These are phyloP conservation scores for Blastosporella zonata DNA, from an alignment of 1,284 basidiomycete genomes.

Conservation along the genomic window DNA sequence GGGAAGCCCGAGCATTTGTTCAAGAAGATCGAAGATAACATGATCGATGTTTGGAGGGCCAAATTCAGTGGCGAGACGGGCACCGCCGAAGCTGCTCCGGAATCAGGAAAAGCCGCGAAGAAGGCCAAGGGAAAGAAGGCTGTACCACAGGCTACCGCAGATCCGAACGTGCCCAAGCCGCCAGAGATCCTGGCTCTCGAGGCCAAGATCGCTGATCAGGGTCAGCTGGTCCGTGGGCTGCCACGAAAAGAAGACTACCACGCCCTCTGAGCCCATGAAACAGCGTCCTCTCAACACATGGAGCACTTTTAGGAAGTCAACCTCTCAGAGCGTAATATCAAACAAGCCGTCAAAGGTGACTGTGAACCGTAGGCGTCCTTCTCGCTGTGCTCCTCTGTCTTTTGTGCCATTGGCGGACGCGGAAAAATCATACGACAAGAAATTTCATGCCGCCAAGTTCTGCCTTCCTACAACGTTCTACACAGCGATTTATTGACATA, in stretches of 20 bases:
- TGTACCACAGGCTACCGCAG: constrained; percentile 25
- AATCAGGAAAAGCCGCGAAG: constrained; percentile 28
- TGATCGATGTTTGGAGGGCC: constrained; percentile 79
- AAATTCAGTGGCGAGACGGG: constrained; percentile 73
- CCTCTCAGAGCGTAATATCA: neutral
- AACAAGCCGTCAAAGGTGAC: neutral
- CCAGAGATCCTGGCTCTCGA: constrained; percentile 64
- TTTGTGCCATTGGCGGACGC: constrained; percentile 28
- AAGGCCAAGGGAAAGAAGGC: constrained; percentile 56
- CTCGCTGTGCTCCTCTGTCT: constrained; percentile 20
- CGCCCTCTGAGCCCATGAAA: neutral
- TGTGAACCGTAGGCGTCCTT: neutral
- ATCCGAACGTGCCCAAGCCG: constrained; percentile 50
- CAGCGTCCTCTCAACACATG: constrained; percentile 12
- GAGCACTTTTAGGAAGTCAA: constrained; percentile 3
- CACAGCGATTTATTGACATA: neutral
- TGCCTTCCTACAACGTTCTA: constrained; percentile 2
- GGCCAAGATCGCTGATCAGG: constrained; percentile 73
- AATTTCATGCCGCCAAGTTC: constrained; percentile 14
- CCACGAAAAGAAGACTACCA: constrained; percentile 32
- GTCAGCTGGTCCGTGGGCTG: constrained; percentile 62
- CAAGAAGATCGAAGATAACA: constrained; percentile 90
- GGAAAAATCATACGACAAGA: constrained; percentile 21
- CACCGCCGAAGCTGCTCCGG: constrained; percentile 15
- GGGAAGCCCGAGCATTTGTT: constrained; percentile 90